phyloP scores from a whole-genome alignment of 192 early-diverging fungal species.

The Coemansia sp. region DNA sequence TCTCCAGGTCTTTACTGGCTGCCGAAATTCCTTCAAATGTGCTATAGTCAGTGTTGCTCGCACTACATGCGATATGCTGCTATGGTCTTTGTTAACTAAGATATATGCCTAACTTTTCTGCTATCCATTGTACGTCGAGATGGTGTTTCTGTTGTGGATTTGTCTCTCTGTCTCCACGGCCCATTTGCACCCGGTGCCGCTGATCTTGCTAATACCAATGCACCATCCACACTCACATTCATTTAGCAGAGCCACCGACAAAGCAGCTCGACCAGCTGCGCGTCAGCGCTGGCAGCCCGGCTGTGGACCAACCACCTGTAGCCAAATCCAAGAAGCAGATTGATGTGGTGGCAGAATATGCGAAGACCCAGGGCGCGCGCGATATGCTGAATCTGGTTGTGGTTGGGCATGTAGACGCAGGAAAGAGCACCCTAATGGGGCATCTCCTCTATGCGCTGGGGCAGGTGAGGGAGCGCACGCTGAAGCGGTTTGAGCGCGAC shows the following conservation, averaged over 20 bases:
- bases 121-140: not conserved
- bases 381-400: constrained; percentile 82
- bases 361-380: constrained; percentile 54
- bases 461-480: constrained; percentile 82
- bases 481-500: constrained; percentile 86
- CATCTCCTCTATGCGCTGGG: constrained; percentile 88
- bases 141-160: too few relatives aligned
- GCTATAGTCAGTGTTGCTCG: not conserved
- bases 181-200: not conserved
- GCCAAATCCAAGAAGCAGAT: constrained; percentile 27
- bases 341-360: constrained; percentile 42
- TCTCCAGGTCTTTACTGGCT: not conserved
- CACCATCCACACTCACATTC: not conserved
- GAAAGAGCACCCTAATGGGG: constrained; percentile 96
- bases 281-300: constrained; percentile 34
- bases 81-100: not conserved
- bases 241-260: not conserved
- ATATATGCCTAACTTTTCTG: not conserved
- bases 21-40: not conserved
- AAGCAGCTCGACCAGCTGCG: constrained; percentile 32
- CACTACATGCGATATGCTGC: not conserved
- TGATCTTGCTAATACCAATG: not conserved
- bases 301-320: constrained; percentile 13
- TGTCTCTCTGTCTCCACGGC: not conserved
- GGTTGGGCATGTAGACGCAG: constrained; percentile 95